Evolutionary conservation across 352 stramenopile species (phyloP).

Genomic region (Halophytophthora batemanensis): DNA sequence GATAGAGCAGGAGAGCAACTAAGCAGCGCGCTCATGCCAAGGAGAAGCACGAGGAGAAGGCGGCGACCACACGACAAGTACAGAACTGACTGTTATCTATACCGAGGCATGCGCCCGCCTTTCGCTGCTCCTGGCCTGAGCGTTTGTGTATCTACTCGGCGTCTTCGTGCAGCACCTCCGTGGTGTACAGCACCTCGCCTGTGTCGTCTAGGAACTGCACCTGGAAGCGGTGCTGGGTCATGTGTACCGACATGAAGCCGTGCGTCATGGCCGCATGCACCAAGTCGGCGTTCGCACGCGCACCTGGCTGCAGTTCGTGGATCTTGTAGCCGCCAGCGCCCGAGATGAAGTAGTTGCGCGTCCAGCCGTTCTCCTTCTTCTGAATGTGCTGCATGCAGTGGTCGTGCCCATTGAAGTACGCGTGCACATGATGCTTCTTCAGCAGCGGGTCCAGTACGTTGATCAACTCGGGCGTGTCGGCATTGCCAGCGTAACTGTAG

Average conservation of each 20-base stretch:
- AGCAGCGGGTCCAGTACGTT: constrained; percentile 65
- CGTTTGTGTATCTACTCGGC: too few species aligned
- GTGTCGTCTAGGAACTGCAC: constrained; percentile 71
- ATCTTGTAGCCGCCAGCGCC: constrained; percentile 75
- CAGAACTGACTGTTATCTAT: not conserved
- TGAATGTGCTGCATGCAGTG: constrained; percentile 83
- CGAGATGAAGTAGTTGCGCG: constrained; percentile 77
- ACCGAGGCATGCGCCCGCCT: not conserved
- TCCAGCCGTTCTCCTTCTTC: constrained; percentile 38
- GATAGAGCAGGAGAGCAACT: too few species aligned
- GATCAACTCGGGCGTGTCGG: constrained; percentile 76
- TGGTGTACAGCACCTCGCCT: constrained; percentile 79
- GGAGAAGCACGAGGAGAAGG: too few species aligned
- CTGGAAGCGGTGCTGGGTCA: constrained; percentile 65
- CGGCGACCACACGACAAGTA: too few species aligned
- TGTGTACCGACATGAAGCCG: constrained; percentile 79
- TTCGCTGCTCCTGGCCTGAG: too few species aligned
- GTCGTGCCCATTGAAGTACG: constrained; percentile 87
- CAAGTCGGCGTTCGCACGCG: constrained; percentile 61
- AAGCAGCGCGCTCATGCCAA: too few species aligned
- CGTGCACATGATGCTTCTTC: constrained; percentile 79
- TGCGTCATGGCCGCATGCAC: constrained; percentile 82
- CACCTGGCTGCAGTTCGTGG: constrained; percentile 62
- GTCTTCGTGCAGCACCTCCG: constrained; percentile 55
- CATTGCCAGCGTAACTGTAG: constrained; percentile 84